These are phyloP conservation scores for Leccinum variicolor DNA, from an alignment of 768 basidiomycete species.

Conservation along the genomic window DNA sequence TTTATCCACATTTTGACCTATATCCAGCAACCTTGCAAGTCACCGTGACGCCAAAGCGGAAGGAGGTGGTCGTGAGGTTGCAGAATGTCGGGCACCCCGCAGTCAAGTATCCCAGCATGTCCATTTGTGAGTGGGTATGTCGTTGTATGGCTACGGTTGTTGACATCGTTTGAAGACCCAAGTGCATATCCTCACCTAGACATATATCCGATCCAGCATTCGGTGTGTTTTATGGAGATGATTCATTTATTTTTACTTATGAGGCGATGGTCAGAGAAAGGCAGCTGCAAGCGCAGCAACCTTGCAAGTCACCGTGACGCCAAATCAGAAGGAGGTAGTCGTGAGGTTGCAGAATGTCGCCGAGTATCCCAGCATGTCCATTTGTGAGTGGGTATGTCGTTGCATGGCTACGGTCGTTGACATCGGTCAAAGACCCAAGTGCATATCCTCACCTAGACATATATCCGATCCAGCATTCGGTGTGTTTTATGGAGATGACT, in stretches of 20 bases:
- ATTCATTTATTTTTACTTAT: not conserved
- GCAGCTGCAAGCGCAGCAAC: slow-evolving; percentile 1
- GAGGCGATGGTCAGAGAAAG: slow-evolving; percentile 3
- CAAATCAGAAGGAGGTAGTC: slow-evolving; percentile 45
- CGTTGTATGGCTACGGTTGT: not conserved
- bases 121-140: slow-evolving; percentile 24
- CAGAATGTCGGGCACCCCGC: slow-evolving; percentile 3
- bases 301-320: slow-evolving; percentile 39
- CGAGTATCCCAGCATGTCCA: slow-evolving; percentile 25
- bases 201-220: slow-evolving; percentile 34
- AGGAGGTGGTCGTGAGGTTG: slow-evolving; percentile 27
- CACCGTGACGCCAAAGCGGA: slow-evolving; percentile 52
- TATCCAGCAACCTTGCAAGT: slow-evolving; percentile 34
- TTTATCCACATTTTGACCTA: slow-evolving; percentile 41
- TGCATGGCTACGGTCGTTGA: slow-evolving; percentile 7
- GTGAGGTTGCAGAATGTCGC: slow-evolving; percentile 5
- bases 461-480: slow-evolving; percentile 31
- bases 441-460: slow-evolving; percentile 40
- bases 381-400: slow-evolving; percentile 23
- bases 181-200: slow-evolving; percentile 39
- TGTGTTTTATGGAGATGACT: slow-evolving; percentile 1
- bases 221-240: slow-evolving; percentile 6
- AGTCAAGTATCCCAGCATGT: slow-evolving; percentile 24
- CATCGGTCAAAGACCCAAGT: slow-evolving; percentile 34
- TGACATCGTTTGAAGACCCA: slow-evolving; percentile 36